Evolutionary conservation across 2,329 filamentous ascomycete species (phyloP), one percentile per base, ranked within the genome.

Genomic region (Sclerotiophoma versabilis): DNA sequence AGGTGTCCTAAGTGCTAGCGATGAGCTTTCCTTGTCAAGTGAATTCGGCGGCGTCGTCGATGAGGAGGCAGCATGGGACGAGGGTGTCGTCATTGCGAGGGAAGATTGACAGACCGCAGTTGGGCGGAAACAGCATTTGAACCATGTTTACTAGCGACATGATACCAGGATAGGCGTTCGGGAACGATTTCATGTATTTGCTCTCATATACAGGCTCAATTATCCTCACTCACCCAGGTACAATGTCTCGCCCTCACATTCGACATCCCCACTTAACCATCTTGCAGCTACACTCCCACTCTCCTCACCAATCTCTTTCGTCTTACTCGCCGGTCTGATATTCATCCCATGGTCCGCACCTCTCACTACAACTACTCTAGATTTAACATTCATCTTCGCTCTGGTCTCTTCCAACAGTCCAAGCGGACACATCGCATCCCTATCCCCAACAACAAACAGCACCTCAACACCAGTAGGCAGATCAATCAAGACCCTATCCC

Each of bases 281-380:
- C 58, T 41, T 3, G 71, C 73, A 19, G 75, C 75, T 25, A 74
- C 27, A 10, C 60, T 56, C 8, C 76, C 76, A 0, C 68, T 69
- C 53, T 65, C 62, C 55, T 65, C 64, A 3, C 73, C 68, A 41
- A 76, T 50, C 27, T 56, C 60, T 33, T 52, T 61, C 25, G 71
- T 70, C 36, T 37, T 54, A 12, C 41, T 60, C 26, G 64, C 70
- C 2, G 69, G 63, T 27, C 58, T 70, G 7, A 71, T 56, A 54
- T 71, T 70, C 76, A 79, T 79, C 10, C 75, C 74, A 61, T 79
- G 77, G 66, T 76, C 73, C 14, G 76, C 74, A 14, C 65, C 71
- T 19, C 66, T 57, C 1, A 79, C 75, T 11, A 72, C 62, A 5
- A 75, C 60, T 2, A 78, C 45, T 66, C 72, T 75, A 30, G 61